phyloP scores from a whole-genome alignment of 176 grass and related monocot species.

The Dendrocalamus sinicus region DNA sequence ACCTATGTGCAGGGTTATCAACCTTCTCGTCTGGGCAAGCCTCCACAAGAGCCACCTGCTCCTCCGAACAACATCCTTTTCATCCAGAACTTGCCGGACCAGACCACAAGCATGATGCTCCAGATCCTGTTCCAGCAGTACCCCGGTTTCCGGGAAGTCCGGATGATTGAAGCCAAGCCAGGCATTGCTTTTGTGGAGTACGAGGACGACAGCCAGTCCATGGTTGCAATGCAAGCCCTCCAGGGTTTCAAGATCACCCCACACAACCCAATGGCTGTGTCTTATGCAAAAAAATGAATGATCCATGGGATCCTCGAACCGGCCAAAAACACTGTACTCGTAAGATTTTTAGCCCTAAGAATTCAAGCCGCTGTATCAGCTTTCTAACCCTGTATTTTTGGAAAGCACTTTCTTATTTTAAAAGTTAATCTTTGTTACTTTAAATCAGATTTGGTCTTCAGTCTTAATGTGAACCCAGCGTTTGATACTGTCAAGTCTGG shows the following conservation, averaged over 20 bases:
- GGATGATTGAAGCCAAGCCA: constrained; percentile 90
- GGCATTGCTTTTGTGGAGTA: constrained; percentile 97
- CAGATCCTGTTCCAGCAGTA: constrained; percentile 98
- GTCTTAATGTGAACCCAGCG: constrained; percentile 23
- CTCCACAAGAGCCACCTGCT: constrained; percentile 58
- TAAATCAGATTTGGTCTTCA: constrained; percentile 41
- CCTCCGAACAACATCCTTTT: constrained; percentile 96
- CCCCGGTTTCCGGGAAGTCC: constrained; percentile 91
- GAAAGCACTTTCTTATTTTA: constrained; percentile 36
- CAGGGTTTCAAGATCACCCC: constrained; percentile 96
- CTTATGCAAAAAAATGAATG: constrained; percentile 91
- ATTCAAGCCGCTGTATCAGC: not conserved
- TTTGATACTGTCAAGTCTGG: constrained; percentile 46
- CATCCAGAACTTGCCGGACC: constrained; percentile 83
- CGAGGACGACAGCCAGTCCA: constrained; percentile 75
- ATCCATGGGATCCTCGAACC: not conserved
- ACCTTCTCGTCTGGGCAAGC: constrained; percentile 54
- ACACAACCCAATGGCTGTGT: constrained; percentile 81
- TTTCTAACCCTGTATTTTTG: constrained; percentile 47
- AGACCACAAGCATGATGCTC: constrained; percentile 92
- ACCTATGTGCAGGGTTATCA: constrained; percentile 55
- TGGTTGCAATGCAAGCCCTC: constrained; percentile 86
- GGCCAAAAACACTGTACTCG: constrained; percentile 14
- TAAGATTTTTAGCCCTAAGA: constrained; percentile 26
- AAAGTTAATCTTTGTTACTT: constrained; percentile 38